phyloP scores from a whole-genome alignment of 495 filamentous ascomycete species.

The Neurospora sp. region DNA sequence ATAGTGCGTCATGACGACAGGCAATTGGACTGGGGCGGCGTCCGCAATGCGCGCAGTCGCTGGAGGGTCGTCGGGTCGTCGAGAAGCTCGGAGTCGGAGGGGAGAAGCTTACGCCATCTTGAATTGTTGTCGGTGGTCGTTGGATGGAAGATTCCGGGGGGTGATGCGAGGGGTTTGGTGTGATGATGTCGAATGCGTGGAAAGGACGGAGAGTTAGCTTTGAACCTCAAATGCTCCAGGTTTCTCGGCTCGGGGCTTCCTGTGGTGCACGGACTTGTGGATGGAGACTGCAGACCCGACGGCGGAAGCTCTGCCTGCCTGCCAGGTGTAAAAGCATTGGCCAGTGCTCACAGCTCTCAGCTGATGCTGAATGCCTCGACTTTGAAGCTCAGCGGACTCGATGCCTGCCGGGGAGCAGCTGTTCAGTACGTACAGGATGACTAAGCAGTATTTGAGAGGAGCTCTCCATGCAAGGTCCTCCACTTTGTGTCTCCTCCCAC shows the following conservation, averaged over 20 bases:
- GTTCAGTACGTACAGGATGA: neutral
- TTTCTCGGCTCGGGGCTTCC: neutral
- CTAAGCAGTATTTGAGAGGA: neutral
- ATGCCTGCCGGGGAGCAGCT: neutral
- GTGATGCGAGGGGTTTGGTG: neutral
- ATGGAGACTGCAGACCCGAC: neutral
- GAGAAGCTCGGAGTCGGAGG: neutral
- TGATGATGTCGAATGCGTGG: conserved; percentile 1
- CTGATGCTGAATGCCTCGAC: neutral
- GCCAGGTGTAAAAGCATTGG: neutral
- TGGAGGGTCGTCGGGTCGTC: neutral
- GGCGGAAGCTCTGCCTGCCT: neutral
- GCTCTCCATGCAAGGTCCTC: neutral
- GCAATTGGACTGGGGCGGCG: neutral
- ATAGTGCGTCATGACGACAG: neutral
- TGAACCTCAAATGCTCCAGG: neutral
- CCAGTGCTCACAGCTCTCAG: neutral
- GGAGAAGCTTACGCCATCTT: conserved; percentile 9
- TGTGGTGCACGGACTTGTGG: conserved; percentile 1
- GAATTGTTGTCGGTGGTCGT: neutral
- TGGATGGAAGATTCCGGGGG: neutral
- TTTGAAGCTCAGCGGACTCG: neutral
- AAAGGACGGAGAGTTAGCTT: neutral
- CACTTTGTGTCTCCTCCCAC: neutral
- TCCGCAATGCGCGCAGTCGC: neutral